Evolutionary conservation across 768 basidiomycete species (phyloP), one percentile per base, ranked within the genome.

Genomic region (Boletus fagicola): DNA sequence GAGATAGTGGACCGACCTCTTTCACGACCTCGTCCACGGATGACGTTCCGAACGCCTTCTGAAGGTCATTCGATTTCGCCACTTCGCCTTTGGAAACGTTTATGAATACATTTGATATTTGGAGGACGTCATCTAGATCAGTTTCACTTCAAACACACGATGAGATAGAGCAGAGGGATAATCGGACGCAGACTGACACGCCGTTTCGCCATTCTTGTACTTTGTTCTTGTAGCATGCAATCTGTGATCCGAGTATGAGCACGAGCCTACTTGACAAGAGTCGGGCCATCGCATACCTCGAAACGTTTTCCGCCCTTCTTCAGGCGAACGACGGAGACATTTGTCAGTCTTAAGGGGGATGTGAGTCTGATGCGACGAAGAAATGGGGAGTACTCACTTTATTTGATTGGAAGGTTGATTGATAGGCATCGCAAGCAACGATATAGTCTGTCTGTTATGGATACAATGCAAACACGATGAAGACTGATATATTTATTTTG

Each of bases 161-260:
- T 65, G 36, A 58, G 57, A 22, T 6, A 26, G 47, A 24, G 11
- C 4, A 35, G 31, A 38, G 6, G 18, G 8, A 20, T 31, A 22
- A 33, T 30, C 24, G 12, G 43, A 26, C 28, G 54, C 20, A 30
- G 30, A 77, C 87, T 69, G 73, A 92, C 87, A 96, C 90, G 59
- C 94, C 94, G 56, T 83, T 92, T 57, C 97, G 79, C 84, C 88
- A 99, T 72, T 97, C 95, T 65, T 95, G 92, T 28, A 99, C 97
- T 75, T 98, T 98, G 75, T 99, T 99, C 80, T 98, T 96, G 79
- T 98, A 99, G 74, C 94, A 97, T 38, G 97, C 96, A 66, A 99
- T 90, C 96, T 89, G 61, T 28, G 30, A 50, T 51, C 44, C 30
- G 50, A 24, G 18, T 24, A 43, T 57, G 9, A 33, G 50, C 20